Evolutionary conservation across 2,329 filamentous ascomycete genomes (phyloP).

Genomic region (Lecanosticta acicola): DNA sequence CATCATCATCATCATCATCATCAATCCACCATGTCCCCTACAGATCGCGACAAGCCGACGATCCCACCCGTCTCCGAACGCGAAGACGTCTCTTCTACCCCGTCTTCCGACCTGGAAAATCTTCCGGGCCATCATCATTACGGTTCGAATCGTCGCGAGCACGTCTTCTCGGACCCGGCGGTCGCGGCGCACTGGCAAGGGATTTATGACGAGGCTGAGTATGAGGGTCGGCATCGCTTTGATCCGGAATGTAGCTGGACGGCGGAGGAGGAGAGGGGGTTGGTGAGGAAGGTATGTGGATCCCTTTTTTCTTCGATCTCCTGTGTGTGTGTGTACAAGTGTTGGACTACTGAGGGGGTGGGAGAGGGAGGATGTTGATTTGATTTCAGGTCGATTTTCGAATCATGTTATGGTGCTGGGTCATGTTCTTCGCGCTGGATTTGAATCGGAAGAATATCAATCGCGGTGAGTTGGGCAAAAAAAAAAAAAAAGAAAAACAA

Average conservation of each 20-base stretch:
- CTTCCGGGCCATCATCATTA: slow-evolving; percentile 16
- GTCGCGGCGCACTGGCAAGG: slow-evolving; percentile 50
- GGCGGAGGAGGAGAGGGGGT: slow-evolving; percentile 38
- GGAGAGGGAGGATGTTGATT: background rate
- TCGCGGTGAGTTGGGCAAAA: slow-evolving; percentile 15
- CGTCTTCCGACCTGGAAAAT: slow-evolving; percentile 4
- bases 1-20: no score
- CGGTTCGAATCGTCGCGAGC: slow-evolving; percentile 8
- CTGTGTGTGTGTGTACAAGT: no score
- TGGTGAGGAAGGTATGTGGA: slow-evolving; percentile 22
- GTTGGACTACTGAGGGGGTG: no score
- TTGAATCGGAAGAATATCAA: slow-evolving; percentile 29
- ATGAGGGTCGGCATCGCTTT: slow-evolving; percentile 47
- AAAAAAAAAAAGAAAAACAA: no score
- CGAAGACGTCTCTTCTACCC: background rate
- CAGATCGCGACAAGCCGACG: no score
- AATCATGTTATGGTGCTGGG: slow-evolving; percentile 25
- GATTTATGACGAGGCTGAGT: slow-evolving; percentile 50
- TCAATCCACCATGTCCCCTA: no score
- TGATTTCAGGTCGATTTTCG: slow-evolving; percentile 17
- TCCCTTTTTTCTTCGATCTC: background rate
- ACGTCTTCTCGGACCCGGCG: slow-evolving; percentile 46
- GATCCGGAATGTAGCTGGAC: slow-evolving; percentile 44
- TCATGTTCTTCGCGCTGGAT: slow-evolving; percentile 26
- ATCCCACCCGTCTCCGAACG: background rate